A percentile compares a stretch with the other conserved stretches of the same genome.
Evolutionary conservation across 441 rosid species (phyloP).

Genomic region (Adansonia madagascariensis): DNA sequence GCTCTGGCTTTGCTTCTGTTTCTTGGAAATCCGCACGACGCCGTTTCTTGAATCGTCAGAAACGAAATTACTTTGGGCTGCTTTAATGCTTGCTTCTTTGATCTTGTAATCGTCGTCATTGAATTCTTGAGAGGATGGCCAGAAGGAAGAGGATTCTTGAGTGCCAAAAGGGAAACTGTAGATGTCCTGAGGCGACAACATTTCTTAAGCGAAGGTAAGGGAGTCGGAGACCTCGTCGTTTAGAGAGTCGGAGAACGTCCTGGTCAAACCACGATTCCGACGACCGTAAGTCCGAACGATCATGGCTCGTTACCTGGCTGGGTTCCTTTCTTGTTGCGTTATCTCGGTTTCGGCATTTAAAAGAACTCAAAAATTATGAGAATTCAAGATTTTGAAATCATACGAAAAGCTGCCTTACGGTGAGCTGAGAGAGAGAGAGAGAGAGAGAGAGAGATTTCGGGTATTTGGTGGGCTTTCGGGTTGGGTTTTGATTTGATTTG

Average conservation of each 20-base stretch:
- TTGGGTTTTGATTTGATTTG: no score
- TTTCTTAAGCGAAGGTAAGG: slow-evolving; percentile 57
- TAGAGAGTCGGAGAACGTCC: slow-evolving; percentile 50
- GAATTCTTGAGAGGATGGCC: slow-evolving; percentile 50
- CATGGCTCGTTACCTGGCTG: slow-evolving; percentile 42
- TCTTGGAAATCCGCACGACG: slow-evolving; percentile 42
- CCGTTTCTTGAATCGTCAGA: slow-evolving; percentile 38
- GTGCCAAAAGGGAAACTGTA: slow-evolving; percentile 56
- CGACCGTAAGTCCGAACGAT: slow-evolving; percentile 92
- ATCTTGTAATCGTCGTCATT: slow-evolving; percentile 29
- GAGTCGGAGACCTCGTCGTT: slow-evolving; percentile 52
- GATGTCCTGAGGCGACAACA: slow-evolving; percentile 52
- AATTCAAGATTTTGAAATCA: slow-evolving; percentile 11
- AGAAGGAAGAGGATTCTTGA: slow-evolving; percentile 72
- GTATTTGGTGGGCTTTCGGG: no score
- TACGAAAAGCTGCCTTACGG: not conserved
- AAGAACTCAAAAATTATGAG: not conserved
- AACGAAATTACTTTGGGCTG: slow-evolving; percentile 25
- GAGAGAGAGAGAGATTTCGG: slow-evolving; percentile 22
- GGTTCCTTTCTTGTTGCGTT: not conserved
- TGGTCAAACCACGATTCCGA: slow-evolving; percentile 58
- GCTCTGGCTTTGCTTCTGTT: slow-evolving; percentile 38
- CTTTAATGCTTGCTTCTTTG: not conserved
- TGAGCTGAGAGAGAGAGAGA: slow-evolving; percentile 9
- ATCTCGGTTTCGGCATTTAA: slow-evolving; percentile 32